phyloP scores from a whole-genome alignment of 2,329 filamentous ascomycete species.

The Fusarium nanum region DNA sequence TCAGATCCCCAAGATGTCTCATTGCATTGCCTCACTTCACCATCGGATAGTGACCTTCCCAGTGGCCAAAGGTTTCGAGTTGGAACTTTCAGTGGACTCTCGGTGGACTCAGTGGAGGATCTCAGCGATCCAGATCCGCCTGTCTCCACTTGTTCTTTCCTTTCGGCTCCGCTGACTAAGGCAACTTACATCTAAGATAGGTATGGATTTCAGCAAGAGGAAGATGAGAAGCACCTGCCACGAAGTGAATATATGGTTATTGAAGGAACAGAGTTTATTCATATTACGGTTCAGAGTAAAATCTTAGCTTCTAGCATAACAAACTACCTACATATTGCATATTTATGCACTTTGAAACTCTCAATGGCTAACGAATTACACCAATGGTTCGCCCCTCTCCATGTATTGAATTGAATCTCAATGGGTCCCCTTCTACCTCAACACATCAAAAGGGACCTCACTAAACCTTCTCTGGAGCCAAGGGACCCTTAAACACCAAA shows the following conservation, averaged over 20 bases:
- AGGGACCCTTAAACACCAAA: slow-evolving; percentile 12
- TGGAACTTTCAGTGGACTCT: neutral
- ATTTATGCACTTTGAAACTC: neutral
- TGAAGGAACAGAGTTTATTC: neutral
- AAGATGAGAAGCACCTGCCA: neutral
- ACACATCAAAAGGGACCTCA: slow-evolving; percentile 11
- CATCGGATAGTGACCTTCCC: neutral
- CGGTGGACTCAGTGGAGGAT: neutral
- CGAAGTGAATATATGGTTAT: neutral
- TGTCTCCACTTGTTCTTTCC: neutral
- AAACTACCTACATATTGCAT: neutral
- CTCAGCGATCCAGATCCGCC: neutral
- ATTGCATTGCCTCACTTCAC: neutral
- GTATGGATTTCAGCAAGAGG: neutral
- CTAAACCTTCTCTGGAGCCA: slow-evolving; percentile 14
- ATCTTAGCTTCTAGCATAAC: neutral
- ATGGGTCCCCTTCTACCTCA: slow-evolving; percentile 3
- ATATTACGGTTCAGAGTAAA: neutral
- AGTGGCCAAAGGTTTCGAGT: neutral
- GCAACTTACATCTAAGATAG: neutral
- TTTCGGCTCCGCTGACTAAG: slow-evolving; percentile 1
- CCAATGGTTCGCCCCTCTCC: slow-evolving; percentile 8
- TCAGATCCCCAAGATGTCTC: neutral
- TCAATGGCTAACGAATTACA: slow-evolving; percentile 5
- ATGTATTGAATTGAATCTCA: neutral